Conservation (phyloP, 768 basidiomycete species). For the Tremella mesenterica region DNA sequence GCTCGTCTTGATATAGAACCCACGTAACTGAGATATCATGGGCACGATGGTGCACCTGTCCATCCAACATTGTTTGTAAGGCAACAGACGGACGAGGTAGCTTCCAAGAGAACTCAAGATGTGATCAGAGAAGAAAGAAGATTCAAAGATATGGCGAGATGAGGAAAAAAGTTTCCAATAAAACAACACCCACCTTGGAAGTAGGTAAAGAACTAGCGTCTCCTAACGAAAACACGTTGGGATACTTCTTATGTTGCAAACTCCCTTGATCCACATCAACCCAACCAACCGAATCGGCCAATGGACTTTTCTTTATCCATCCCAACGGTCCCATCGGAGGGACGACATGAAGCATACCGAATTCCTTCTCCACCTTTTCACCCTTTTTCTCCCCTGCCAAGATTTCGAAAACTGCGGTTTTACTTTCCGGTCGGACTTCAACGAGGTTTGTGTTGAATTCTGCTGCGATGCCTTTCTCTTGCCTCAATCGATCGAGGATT, state of each 20-base stretch:
- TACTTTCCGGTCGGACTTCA: constrained; percentile 60
- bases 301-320: constrained; percentile 50
- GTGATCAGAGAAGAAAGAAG: not conserved
- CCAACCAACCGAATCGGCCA: constrained; percentile 73
- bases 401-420: constrained; percentile 76
- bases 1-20: not conserved
- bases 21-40: not conserved
- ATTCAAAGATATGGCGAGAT: not conserved
- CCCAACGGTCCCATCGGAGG: constrained; percentile 89
- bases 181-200: constrained; percentile 53
- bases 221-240: constrained; percentile 83
- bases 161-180: not conserved
- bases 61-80: not conserved
- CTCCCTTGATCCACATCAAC: constrained; percentile 75
- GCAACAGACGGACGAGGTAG: not conserved
- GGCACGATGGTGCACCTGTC: not conserved
- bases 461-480: constrained; percentile 70
- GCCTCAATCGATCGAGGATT: constrained; percentile 65
- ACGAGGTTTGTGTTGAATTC: constrained; percentile 75
- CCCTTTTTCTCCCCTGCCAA: constrained; percentile 54
- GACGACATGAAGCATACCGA: constrained; percentile 71
- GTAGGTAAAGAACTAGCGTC: constrained; percentile 88
- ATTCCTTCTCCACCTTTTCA: constrained; percentile 58
- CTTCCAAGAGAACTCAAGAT: not conserved
- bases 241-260: constrained; percentile 71